phyloP scores from a whole-genome alignment of 1,284 basidiomycete genomes.

The Pterulicium gracile region DNA sequence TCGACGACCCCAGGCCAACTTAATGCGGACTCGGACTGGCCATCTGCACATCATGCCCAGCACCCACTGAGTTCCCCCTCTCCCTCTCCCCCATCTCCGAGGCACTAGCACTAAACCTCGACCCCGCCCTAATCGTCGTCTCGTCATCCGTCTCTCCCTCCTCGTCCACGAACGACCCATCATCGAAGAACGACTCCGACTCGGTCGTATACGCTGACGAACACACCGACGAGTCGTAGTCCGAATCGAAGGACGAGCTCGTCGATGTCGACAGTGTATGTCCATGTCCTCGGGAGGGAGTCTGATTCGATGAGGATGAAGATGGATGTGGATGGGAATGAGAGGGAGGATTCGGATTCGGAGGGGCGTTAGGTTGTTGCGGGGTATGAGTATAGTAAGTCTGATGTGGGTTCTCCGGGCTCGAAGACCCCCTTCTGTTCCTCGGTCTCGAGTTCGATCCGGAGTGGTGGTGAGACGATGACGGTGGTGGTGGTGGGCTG shows the following conservation, averaged over 20 bases:
- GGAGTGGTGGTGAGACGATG: not conserved
- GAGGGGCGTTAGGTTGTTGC: not conserved
- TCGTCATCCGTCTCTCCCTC: constrained; percentile 3
- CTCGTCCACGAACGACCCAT: not conserved
- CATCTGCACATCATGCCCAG: too few species aligned
- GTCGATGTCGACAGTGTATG: not conserved
- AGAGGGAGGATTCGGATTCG: not conserved
- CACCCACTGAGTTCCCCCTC: too few species aligned
- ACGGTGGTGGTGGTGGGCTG: not conserved
- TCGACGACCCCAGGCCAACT: too few species aligned
- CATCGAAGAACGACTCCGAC: not conserved
- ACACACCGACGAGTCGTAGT: not conserved
- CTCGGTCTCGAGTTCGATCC: not conserved
- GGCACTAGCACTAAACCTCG: not conserved
- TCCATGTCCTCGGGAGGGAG: not conserved
- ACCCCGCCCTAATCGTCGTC: not conserved
- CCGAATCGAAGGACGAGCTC: not conserved
- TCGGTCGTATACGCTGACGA: not conserved
- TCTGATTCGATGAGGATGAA: not conserved
- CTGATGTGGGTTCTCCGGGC: not conserved
- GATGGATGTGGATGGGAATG: not conserved
- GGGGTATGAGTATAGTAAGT: not conserved
- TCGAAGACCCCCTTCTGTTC: not conserved
- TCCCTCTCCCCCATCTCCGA: too few species aligned
- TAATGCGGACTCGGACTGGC: too few species aligned